Percentiles rank a stretch among this genome's conserved stretches.
These are phyloP conservation scores for Penicillium brasilianum DNA, from an alignment of 2,329 filamentous ascomycete species.

Conservation along the genomic window DNA sequence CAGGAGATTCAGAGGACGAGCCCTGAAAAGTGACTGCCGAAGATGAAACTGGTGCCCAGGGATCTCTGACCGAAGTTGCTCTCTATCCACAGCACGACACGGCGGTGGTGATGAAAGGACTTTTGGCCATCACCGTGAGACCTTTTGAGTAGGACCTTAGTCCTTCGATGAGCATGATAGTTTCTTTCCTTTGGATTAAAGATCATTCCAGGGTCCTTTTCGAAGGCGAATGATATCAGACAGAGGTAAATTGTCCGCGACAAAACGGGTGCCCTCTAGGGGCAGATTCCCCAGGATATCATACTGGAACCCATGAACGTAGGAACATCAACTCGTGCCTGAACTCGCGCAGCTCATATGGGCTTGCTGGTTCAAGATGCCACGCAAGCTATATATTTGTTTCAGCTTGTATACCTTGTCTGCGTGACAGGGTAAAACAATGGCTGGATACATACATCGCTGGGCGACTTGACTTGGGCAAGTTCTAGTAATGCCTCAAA, in stretches of 20 bases:
- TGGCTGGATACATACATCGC: slow-evolving; percentile 18
- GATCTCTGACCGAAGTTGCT: slow-evolving; percentile 20
- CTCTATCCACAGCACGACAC: slow-evolving; percentile 25
- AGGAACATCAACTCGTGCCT: slow-evolving; percentile 24
- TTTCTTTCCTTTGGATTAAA: background rate
- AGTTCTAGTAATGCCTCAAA: slow-evolving; percentile 28
- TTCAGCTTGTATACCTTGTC: background rate
- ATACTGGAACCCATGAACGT: slow-evolving; percentile 36
- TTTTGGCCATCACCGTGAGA: slow-evolving; percentile 41
- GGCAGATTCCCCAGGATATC: slow-evolving; percentile 44
- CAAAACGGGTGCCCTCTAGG: slow-evolving; percentile 37
- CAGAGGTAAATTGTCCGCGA: slow-evolving; percentile 35
- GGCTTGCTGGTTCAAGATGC: slow-evolving; percentile 32
- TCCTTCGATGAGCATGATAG: background rate
- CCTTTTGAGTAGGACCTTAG: slow-evolving; percentile 25
- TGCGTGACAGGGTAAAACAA: background rate
- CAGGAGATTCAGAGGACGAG: background rate
- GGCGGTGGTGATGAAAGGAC: slow-evolving; percentile 36
- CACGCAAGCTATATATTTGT: slow-evolving; percentile 30
- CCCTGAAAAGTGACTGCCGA: background rate
- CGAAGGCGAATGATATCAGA: slow-evolving; percentile 36
- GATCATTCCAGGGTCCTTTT: slow-evolving; percentile 29
- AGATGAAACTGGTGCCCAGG: background rate
- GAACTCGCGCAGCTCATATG: slow-evolving; percentile 41
- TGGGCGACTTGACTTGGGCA: slow-evolving; percentile 31